These are phyloP conservation scores for Amphibolis antarctica DNA, from an alignment of 106 monocot species.

Conservation along the genomic window DNA sequence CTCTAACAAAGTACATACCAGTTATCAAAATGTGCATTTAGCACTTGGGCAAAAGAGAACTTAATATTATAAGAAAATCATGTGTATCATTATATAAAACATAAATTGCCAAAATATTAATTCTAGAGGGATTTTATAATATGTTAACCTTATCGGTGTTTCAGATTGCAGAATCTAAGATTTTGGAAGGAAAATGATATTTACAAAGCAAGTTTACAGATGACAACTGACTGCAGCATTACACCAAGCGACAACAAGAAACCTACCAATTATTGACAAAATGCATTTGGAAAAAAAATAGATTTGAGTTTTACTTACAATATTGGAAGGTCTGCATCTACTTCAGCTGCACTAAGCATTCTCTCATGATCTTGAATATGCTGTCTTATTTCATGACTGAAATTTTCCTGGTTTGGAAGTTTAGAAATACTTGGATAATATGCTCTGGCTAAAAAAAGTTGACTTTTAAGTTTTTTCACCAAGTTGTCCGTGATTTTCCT, in stretches of 20 bases:
- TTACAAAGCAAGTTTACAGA: neutral
- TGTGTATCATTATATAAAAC: too few relatives aligned
- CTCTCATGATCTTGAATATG: slow-evolving; percentile 70
- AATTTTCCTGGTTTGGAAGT: slow-evolving; percentile 32
- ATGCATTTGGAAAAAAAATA: neutral
- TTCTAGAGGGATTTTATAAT: too few relatives aligned
- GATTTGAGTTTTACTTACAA: slow-evolving; percentile 30
- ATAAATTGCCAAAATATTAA: too few relatives aligned
- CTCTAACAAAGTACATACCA: too few relatives aligned
- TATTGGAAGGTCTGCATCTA: slow-evolving; percentile 47
- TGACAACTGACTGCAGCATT: neutral
- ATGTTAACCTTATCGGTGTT: too few relatives aligned
- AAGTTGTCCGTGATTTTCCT: slow-evolving; percentile 32
- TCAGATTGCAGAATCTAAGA: too few relatives aligned
- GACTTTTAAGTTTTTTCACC: slow-evolving; percentile 46
- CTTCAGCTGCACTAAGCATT: slow-evolving; percentile 61
- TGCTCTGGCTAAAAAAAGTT: slow-evolving; percentile 70
- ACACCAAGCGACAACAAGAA: neutral
- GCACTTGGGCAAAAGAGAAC: too few relatives aligned
- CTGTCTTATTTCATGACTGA: slow-evolving; percentile 42
- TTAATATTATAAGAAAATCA: too few relatives aligned
- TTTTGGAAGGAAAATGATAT: too few relatives aligned
- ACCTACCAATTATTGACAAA: neutral
- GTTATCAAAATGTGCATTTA: too few relatives aligned
- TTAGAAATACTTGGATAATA: slow-evolving; percentile 69